phyloP scores from a whole-genome alignment of 2,329 filamentous ascomycete genomes.

The Cercospora nicotianae region DNA sequence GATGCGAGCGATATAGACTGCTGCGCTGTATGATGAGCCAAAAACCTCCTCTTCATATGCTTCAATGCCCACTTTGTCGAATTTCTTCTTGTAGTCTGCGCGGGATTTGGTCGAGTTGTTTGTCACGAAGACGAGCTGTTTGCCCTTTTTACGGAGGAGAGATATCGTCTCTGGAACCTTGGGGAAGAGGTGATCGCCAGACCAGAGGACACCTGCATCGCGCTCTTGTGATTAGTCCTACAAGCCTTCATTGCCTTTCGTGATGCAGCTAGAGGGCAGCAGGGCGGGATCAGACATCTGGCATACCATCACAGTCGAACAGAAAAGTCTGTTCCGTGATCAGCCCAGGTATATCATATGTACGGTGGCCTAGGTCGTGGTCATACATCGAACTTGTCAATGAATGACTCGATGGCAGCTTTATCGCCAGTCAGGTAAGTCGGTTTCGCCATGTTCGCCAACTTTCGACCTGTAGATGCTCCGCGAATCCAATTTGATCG shows the following conservation, averaged over 20 bases:
- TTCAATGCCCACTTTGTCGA: constrained; percentile 76
- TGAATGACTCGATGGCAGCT: constrained; percentile 74
- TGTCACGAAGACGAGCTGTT: constrained; percentile 91
- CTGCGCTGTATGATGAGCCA: constrained; percentile 89
- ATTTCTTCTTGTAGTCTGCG: constrained; percentile 87
- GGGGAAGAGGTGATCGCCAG: constrained; percentile 84
- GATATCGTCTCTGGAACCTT: constrained; percentile 82
- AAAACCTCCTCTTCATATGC: constrained; percentile 88
- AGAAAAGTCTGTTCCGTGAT: constrained; percentile 69
- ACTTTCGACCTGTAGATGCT: not conserved
- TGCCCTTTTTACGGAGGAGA: constrained; percentile 79
- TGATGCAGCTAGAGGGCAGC: not conserved
- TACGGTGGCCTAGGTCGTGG: not conserved
- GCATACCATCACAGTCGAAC: constrained; percentile 92
- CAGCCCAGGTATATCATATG: constrained; percentile 11
- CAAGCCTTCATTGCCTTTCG: not conserved
- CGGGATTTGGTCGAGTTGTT: constrained; percentile 99
- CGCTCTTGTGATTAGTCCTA: constrained; percentile 35
- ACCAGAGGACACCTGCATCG: constrained; percentile 86
- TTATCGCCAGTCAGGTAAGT: constrained; percentile 75
- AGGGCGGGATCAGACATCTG: not conserved
- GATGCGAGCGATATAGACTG: constrained; percentile 94
- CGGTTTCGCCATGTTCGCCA: constrained; percentile 16
- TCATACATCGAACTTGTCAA: constrained; percentile 84
- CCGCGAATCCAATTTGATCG: not conserved